Evolutionary conservation across 768 basidiomycete species (phyloP).

Genomic region (Lactarius pseudohatsudake): DNA sequence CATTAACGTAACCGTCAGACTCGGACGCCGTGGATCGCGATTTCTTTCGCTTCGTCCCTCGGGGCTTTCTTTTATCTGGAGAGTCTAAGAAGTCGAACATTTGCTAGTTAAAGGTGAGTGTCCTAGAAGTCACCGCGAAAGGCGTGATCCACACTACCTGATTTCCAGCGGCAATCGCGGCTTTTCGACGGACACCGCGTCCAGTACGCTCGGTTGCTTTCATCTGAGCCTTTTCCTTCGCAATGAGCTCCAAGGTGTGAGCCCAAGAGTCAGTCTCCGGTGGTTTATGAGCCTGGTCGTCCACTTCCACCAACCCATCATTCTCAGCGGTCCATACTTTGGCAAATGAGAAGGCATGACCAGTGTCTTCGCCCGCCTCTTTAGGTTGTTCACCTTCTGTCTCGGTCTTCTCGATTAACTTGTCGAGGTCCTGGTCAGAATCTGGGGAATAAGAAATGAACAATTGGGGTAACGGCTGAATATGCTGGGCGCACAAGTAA

Average conservation of each 20-base stretch:
- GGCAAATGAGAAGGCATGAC: conserved; percentile 77
- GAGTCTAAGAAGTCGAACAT: conserved; percentile 39
- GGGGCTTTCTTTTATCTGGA: conserved; percentile 38
- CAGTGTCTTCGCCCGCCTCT: conserved; percentile 46
- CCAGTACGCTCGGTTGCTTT: conserved; percentile 59
- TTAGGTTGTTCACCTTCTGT: conserved; percentile 59
- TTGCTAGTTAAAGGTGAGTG: conserved; percentile 29
- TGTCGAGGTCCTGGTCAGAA: conserved; percentile 78
- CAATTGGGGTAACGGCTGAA: not conserved
- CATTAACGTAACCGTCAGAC: conserved; percentile 42
- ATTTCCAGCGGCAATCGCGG: conserved; percentile 46
- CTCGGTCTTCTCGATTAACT: conserved; percentile 84
- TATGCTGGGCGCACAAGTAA: conserved; percentile 50
- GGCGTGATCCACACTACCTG: conserved; percentile 40
- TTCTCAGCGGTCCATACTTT: conserved; percentile 89
- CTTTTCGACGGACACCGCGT: conserved; percentile 72
- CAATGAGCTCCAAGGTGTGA: conserved; percentile 55
- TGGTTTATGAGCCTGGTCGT: conserved; percentile 45
- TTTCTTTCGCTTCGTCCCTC: conserved; percentile 37
- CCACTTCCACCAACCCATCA: conserved; percentile 65
- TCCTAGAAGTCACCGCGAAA: not conserved
- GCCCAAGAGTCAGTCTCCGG: conserved; percentile 80
- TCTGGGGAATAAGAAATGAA: conserved; percentile 44
- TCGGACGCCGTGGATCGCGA: conserved; percentile 38
- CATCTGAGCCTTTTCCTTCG: conserved; percentile 46